Conservation (phyloP, 1,139 yeast genomes). For the Zygotorulaspora mrakii region DNA sequence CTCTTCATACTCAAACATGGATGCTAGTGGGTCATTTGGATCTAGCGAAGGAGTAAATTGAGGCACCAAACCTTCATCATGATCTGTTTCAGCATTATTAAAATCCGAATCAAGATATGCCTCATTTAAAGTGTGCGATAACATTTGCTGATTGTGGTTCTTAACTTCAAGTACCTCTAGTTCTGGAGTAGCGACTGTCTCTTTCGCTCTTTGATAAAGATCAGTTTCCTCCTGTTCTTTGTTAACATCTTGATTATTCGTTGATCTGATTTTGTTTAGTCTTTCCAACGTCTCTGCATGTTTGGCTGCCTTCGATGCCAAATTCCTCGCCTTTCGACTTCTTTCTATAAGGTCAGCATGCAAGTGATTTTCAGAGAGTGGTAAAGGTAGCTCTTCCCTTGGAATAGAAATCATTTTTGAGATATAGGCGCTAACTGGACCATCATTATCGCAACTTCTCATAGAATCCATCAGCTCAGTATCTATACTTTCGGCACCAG, state of each 20-base stretch:
- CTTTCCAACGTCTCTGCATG: slow-evolving; percentile 62
- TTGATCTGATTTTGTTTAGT: slow-evolving; percentile 26
- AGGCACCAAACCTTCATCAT: slow-evolving; percentile 14
- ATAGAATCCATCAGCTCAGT: slow-evolving; percentile 51
- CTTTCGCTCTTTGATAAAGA: slow-evolving; percentile 30
- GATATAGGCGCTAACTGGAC: slow-evolving; percentile 74
- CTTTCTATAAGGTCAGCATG: slow-evolving; percentile 64
- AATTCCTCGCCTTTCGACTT: slow-evolving; percentile 64
- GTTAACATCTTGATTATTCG: slow-evolving; percentile 13
- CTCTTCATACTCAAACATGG: slow-evolving; percentile 38
- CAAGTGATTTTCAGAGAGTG: slow-evolving; percentile 23
- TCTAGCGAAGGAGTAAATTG: slow-evolving; percentile 32
- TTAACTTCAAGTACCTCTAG: slow-evolving; percentile 16
- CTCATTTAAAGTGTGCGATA: too few relatives aligned
- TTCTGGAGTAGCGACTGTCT: slow-evolving; percentile 31
- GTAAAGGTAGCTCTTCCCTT: slow-evolving; percentile 67
- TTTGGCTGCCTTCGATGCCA: slow-evolving; percentile 48
- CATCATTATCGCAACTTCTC: slow-evolving; percentile 57
- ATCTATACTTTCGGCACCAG: slow-evolving; percentile 51
- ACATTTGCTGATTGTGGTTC: slow-evolving; percentile 14
- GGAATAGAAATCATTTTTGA: slow-evolving; percentile 88
- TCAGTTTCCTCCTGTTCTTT: slow-evolving; percentile 35
- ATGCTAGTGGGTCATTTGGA: slow-evolving; percentile 36
- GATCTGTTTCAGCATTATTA: slow-evolving; percentile 16
- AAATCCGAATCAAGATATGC: slow-evolving; percentile 19